Base-by-base conservation (phyloP, 495 filamentous ascomycete genomes). In the Penicillium canescens region DNA sequence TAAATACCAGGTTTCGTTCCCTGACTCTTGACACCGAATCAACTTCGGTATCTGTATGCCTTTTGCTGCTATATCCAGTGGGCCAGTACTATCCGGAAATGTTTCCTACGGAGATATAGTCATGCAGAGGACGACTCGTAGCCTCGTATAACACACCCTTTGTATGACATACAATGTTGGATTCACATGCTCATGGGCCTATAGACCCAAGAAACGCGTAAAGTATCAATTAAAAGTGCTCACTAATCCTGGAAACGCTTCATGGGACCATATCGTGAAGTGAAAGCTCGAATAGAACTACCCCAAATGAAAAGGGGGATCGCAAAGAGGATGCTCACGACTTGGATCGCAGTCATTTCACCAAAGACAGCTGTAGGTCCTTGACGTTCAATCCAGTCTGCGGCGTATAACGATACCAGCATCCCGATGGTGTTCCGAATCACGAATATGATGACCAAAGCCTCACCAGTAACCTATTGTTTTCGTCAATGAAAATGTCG, bases 341-440 rank as follows among this genome's bases (percentile, higher is more conserved):
- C 59, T 31, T 68, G 57, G n/a, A 71, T 68, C 0, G 63, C 65
- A 13, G 56, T 62, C 65, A 71, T 68, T 36, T 71, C 65, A 12
- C 65, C 68, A 49, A 71, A 71, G 0, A 67, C 68, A 2, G 54
- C 37, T 1, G 57, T 58, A 12, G 61, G 37, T 0, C 63, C 62
- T 42, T 71, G 68, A 26, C 47, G 48, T 13, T 40, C 49, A n/a
- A 71, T 68, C 65, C 68, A 71, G 46, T 68, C 57, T 2, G 59
- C 49, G 0, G 61, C 61, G 42, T 68, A 71, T 0, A 68, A 49
- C 26, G 68, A 65, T 2, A 71, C 50, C 8, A 71, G 54, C 65
- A 68, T 68, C 3, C 63, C 65, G 18, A 71, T 71, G 0, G 65
- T 68, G 38, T 71, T 71, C 14, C 65, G 61, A 28, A 71, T 63